phyloP scores from a whole-genome alignment of 202 grass and related monocot genomes.

The Panicum virgatum region DNA sequence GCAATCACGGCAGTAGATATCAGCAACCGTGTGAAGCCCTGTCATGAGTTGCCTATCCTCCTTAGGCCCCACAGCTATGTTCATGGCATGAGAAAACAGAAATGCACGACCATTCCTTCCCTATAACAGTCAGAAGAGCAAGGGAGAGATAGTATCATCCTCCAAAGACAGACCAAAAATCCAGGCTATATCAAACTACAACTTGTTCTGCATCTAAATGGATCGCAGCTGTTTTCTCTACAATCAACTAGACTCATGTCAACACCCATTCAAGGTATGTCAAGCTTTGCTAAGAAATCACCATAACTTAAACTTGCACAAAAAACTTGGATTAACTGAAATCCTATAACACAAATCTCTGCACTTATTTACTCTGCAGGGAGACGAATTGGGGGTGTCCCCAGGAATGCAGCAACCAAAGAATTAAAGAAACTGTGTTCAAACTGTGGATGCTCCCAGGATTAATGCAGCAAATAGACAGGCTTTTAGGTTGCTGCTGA shows the following conservation, averaged over 20 bases:
- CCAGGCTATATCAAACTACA: neutral
- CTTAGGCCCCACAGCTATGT: constrained; percentile 59
- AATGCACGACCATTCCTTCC: constrained; percentile 65
- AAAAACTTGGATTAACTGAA: constrained; percentile 6
- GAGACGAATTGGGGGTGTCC: neutral
- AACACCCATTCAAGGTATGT: too few relatives aligned
- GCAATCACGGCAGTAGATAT: constrained; percentile 69
- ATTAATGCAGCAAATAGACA: neutral
- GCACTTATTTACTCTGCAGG: neutral
- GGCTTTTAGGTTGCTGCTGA: neutral
- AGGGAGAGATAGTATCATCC: constrained; percentile 34
- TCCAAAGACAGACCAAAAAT: constrained; percentile 6
- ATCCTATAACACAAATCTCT: neutral
- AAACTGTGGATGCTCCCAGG: neutral
- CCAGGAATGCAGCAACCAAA: neutral
- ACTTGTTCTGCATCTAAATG: neutral
- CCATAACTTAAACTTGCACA: neutral
- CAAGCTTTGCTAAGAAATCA: neutral
- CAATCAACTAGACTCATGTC: neutral
- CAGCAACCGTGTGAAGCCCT: constrained; percentile 72
- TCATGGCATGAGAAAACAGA: constrained; percentile 88
- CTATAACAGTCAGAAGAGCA: constrained; percentile 39
- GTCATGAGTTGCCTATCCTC: constrained; percentile 73
- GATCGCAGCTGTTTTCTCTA: neutral
- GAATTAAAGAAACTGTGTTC: neutral